Evolutionary conservation across 2,329 filamentous ascomycete species (phyloP), one percentile per base, ranked within the genome.

Genomic region (Aspergillus sp.): DNA sequence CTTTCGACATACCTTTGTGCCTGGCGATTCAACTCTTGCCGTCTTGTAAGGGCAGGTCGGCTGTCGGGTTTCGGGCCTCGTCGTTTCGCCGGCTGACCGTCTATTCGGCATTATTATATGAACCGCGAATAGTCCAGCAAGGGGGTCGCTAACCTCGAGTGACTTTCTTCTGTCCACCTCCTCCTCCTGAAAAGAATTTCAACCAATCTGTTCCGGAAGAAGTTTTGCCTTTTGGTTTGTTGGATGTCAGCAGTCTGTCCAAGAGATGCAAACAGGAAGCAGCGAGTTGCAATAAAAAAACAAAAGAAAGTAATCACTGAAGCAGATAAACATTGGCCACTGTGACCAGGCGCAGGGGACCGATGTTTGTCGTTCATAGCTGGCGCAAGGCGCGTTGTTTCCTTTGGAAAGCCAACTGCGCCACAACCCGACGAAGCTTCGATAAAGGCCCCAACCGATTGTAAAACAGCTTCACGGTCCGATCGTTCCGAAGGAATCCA

Each of bases 51-150:
- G 49, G 95, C 94, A 18, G 95, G 95, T 73, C 96, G 97, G 80
- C 90, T 96, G 75, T 98, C 95, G 20, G 95, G 95, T 75, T 98
- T 98, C 0, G 95, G 95, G 1, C 95, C 95, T 75, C 95, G 87
- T 66, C 91, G 87, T 79, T 98, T 99, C 2, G 91, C 87, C 9
- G 90, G 84, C 71, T 95, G 89, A 50, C 92, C 93, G 81, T 96
- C 93, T 89, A 69, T 59, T 46, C 22, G 32, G 46, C 47, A 20
- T 66, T 72, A 57, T 73, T 64, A 61, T 42, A 57, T 57, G 49
- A 22, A 4, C 29, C 29, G 20, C 36, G 20, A 32, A 64, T 50
- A 24, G 47, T 49, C 55, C 14, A 22, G 31, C 26, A 1, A 46
- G 12, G 42, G 42, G 36, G n/a, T 46, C 45, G 64, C 74, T 69